Evolutionary conservation across 805 yeast genomes (phyloP).

Genomic region (Candida alai): DNA sequence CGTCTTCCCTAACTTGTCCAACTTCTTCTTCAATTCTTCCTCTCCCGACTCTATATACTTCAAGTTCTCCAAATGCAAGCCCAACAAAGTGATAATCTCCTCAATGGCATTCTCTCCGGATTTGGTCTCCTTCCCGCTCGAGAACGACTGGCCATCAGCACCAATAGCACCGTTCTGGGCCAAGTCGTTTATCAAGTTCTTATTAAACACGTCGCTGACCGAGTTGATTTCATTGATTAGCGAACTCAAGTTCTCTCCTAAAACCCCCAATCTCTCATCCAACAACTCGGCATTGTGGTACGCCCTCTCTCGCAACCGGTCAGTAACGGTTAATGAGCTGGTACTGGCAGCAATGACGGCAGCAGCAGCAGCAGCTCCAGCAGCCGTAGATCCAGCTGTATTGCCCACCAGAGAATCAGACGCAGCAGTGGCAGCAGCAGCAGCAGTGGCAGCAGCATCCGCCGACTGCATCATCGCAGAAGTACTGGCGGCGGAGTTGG

Average conservation of each 20-base stretch:
- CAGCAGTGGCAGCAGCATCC: slow-evolving; percentile 6
- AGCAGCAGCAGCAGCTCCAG: slow-evolving; percentile 5
- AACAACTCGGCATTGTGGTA: slow-evolving; percentile 82
- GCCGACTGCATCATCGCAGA: slow-evolving; percentile 5
- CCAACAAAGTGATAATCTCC: slow-evolving; percentile 76
- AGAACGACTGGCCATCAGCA: slow-evolving; percentile 12
- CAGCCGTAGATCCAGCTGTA: slow-evolving; percentile 2
- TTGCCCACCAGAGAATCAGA: neutral
- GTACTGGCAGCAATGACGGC: slow-evolving; percentile 14
- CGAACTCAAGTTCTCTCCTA: slow-evolving; percentile 73
- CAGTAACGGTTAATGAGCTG: slow-evolving; percentile 49
- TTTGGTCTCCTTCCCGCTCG: slow-evolving; percentile 10
- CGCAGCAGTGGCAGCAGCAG: slow-evolving; percentile 1
- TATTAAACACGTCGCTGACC: slow-evolving; percentile 76
- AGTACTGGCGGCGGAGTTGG: slow-evolving; percentile 22
- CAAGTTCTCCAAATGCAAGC: slow-evolving; percentile 85
- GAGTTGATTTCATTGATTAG: slow-evolving; percentile 79
- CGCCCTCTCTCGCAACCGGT: slow-evolving; percentile 85
- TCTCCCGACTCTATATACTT: slow-evolving; percentile 82
- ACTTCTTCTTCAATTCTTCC: slow-evolving; percentile 59
- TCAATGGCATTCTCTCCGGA: slow-evolving; percentile 45
- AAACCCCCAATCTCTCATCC: slow-evolving; percentile 72
- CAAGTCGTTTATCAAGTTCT: slow-evolving; percentile 42
- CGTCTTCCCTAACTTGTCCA: slow-evolving; percentile 36
- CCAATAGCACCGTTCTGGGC: slow-evolving; percentile 8